These are phyloP conservation scores for Leishmania turanica DNA, from an alignment of 208 protist species.

Conservation along the genomic window DNA sequence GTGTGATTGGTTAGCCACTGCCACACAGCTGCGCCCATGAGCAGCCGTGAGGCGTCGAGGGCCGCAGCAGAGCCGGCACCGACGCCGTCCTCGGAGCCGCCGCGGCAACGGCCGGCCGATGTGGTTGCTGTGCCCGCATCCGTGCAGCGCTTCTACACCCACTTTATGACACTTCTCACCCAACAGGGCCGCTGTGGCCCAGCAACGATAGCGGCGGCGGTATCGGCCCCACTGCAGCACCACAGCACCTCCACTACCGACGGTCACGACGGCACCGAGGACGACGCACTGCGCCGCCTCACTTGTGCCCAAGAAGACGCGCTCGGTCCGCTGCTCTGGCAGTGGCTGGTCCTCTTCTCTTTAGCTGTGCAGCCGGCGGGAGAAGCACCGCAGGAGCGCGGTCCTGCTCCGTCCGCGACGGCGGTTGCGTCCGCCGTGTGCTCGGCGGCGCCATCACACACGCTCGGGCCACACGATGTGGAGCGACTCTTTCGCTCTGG, in stretches of 20 bases:
- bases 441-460: too few relatives aligned
- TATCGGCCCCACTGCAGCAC: background rate
- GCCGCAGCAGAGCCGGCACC: background rate
- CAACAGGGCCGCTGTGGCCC: background rate
- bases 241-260: background rate
- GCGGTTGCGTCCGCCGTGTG: background rate
- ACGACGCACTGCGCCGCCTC: conserved; percentile 11
- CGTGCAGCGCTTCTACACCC: conserved; percentile 9
- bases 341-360: conserved; percentile 26
- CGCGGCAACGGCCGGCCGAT: background rate
- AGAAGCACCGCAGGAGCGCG: background rate
- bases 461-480: conserved; percentile 10
- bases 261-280: background rate
- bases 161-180: conserved; percentile 9
- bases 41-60: background rate
- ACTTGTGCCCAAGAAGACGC: conserved; percentile 7
- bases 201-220: background rate
- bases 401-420: background rate
- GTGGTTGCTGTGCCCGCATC: conserved; percentile 4
- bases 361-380: background rate
- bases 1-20: background rate
- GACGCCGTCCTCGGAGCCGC: background rate
- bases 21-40: background rate
- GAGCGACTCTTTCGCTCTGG: conserved; percentile 21
- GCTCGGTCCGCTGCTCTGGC: conserved; percentile 24